Evolutionary conservation across 257 asterid genomes (phyloP), one percentile per base, ranked within the genome.

Genomic region (Salvia miltiorrhiza): DNA sequence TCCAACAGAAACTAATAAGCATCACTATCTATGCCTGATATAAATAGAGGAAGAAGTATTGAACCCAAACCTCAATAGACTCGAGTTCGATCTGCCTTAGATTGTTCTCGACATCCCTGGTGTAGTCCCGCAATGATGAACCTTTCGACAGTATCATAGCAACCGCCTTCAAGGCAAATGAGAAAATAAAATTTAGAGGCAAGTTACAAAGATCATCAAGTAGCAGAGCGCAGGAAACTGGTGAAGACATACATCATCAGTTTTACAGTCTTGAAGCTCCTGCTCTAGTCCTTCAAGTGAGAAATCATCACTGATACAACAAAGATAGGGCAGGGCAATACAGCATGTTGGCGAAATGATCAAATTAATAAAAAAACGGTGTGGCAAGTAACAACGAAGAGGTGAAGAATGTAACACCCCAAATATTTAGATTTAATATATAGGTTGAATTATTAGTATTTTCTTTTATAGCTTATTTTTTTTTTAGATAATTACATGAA

Each of bases 21-120:
- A 70, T 73, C 74, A 70, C 40, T 32, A 41, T 41, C 20, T 71
- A 57, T 55, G 53, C 30, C 57, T 7, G 63, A 28, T 41, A 43
- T 10, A 69, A 71, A 35, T 2, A 58, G 32, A 59, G 39, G 60
- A 74, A 53, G 53, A 40, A 40, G 28, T 20, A 57, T 23, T 12
- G 68, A 55, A 75, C 67, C 76, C 65, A 77, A 76, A 93, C 99
- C 97, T 94, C 96, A 60, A 94, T 91, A 11, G 97, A 94, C 70
- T 94, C 97, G 54, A 91, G 85, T 73, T 94, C 99, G 49, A 81
- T 81, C 74, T 91, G 89, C 79, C 97, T 79, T 48, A 94, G 77
- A 82, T 87, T 89, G 88, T 85, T 91, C 81, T 94, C 99, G 6
- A 94, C 97, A 69, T 90, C 99, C 82, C 79, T 91, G 52, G 97